Evolutionary conservation across 768 basidiomycete genomes (phyloP), one percentile per base, ranked within the genome.

Genomic region (Amylocystis lapponica): DNA sequence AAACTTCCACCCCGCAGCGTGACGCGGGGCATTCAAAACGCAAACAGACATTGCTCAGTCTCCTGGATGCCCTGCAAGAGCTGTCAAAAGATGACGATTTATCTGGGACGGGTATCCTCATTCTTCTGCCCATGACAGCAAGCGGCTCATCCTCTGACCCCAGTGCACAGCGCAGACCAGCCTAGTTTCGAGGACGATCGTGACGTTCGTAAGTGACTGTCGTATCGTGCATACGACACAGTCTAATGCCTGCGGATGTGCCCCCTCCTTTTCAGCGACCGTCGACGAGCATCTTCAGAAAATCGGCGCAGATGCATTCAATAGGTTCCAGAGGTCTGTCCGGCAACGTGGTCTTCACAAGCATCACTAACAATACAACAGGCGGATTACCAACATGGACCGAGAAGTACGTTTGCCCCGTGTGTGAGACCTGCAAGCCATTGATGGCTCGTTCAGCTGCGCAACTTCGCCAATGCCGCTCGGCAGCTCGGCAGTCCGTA

Each of bases 401-500:
- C 76, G 74, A 60, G 80, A 85, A 67, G 79, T 79, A 50, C 12
- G 60, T 43, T 20, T 43, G 39, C 42, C 34, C 39, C 42, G 20
- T 19, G 12, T 30, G 13, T 16, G 13, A 5, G 16, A 51, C 27
- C 35, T 36, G 43, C 30, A 22, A 39, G 12, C 13, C 20, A n/a
- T 33, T 41, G 26, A 47, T 19, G 14, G 13, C 3, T 3, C 11
- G 16, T 21, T 51, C 55, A 86, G 81, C 71, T 88, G 13, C 75
- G 83, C 35, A 84, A 82, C 58, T 86, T 86, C 57, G 78, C 81
- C 27, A 84, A 86, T 52, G 83, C 85, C 11, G 76, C 83, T 17
- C 78, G 84, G 27, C 85, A 85, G 55, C 69, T 88, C 0, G 86
- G 86, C 20, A 83, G 81, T 86, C 83, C 5, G 81, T 86, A 17